Conservation (phyloP, 192 early-diverging fungal genomes). For the Umbelopsis sp. region DNA sequence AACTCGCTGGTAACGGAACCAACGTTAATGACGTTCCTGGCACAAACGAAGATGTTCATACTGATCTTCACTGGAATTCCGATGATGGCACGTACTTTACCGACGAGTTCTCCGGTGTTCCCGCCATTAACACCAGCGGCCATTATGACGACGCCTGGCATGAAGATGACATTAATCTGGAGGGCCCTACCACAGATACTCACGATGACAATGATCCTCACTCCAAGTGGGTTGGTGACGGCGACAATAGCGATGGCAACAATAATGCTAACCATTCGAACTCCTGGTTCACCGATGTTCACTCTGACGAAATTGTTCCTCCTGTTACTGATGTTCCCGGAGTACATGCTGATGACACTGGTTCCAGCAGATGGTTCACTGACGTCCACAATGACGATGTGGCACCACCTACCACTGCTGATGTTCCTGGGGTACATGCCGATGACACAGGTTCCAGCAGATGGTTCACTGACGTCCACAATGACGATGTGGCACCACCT, state of each 20-base stretch:
- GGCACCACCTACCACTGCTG: neutral
- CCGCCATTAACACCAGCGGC: neutral
- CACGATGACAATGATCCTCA: too few relatives aligned
- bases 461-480: too few relatives aligned
- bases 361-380: neutral
- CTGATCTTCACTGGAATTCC: neutral
- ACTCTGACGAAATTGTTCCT: neutral
- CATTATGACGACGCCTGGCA: neutral
- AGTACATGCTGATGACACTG: neutral
- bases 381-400: constrained; percentile 4
- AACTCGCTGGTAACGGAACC: neutral
- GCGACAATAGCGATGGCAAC: neutral
- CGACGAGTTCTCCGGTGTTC: neutral
- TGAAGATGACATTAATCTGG: neutral
- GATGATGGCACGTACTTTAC: constrained; percentile 6
- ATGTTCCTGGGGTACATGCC: neutral
- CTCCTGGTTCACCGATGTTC: neutral
- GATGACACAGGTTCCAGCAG: neutral
- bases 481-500: too few relatives aligned
- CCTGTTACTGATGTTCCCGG: too few relatives aligned
- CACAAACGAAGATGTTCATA: neutral
- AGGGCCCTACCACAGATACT: too few relatives aligned
- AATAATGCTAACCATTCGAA: neutral
- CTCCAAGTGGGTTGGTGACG: neutral
- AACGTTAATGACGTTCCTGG: too few relatives aligned